Percentiles rank a stretch among this genome's conserved stretches.
These are phyloP conservation scores for Cinchona pubescens DNA, from an alignment of 257 asterid genomes.

Conservation along the genomic window DNA sequence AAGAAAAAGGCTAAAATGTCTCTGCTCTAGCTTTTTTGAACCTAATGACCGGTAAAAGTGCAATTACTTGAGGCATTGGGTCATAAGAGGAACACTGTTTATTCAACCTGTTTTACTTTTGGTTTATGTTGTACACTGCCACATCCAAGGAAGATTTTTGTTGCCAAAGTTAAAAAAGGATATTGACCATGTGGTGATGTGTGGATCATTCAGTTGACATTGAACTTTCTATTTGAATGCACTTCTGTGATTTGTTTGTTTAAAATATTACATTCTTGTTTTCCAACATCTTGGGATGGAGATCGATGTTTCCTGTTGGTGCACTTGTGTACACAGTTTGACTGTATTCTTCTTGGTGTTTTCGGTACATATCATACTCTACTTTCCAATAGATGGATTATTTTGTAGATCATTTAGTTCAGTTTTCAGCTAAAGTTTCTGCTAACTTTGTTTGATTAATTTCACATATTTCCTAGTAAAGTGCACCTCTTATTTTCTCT, in stretches of 20 bases:
- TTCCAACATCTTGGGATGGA: too few relatives aligned
- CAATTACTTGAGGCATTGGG: too few relatives aligned
- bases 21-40: not conserved
- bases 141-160: too few relatives aligned
- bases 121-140: too few relatives aligned
- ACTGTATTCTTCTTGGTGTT: not conserved
- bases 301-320: too few relatives aligned
- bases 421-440: slow-evolving; percentile 3
- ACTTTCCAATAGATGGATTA: not conserved
- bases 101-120: not conserved
- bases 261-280: too few relatives aligned
- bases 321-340: not conserved
- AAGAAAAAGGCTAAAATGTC: not conserved
- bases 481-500: not conserved
- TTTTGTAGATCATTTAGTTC: not conserved
- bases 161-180: too few relatives aligned
- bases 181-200: too few relatives aligned
- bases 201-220: too few relatives aligned
- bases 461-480: not conserved
- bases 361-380: not conserved
- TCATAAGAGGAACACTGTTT: not conserved
- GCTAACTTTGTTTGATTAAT: not conserved
- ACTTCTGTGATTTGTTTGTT: too few relatives aligned
- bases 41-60: too few relatives aligned
- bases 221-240: too few relatives aligned